Percentiles rank a stretch among this genome's conserved stretches.
phyloP scores from a whole-genome alignment of 2,329 filamentous ascomycete genomes.

The Fusarium succisae region DNA sequence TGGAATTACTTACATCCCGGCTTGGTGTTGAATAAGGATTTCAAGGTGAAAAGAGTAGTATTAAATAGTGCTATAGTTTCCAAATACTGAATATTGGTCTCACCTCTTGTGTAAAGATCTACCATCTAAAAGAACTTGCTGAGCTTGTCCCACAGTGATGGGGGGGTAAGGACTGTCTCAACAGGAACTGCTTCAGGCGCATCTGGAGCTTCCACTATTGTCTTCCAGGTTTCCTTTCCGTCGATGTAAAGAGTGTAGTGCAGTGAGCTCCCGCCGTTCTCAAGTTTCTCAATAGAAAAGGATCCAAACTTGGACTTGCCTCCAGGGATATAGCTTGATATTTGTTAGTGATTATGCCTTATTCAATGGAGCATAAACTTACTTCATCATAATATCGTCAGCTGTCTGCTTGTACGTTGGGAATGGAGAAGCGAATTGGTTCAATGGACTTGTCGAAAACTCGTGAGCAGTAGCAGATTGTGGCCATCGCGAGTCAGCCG shows the following conservation, averaged over 20 bases:
- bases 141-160: conserved; percentile 59
- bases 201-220: conserved; percentile 58
- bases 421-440: conserved; percentile 91
- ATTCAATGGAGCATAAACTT: conserved; percentile 50
- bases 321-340: conserved; percentile 74
- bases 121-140: conserved; percentile 26
- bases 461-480: conserved; percentile 78
- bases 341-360: background rate
- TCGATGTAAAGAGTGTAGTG: conserved; percentile 86
- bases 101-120: background rate
- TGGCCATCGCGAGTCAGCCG: conserved; percentile 68
- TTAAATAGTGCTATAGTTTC: conserved; percentile 4
- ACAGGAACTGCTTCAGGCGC: conserved; percentile 37
- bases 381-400: conserved; percentile 84
- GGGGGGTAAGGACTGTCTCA: conserved; percentile 35
- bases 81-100: background rate
- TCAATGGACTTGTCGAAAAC: conserved; percentile 90
- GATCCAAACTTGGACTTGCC: conserved; percentile 89
- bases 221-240: conserved; percentile 81
- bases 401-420: conserved; percentile 85
- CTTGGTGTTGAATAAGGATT: background rate
- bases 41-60: background rate
- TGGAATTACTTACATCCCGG: background rate
- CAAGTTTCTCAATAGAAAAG: conserved; percentile 74
- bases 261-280: conserved; percentile 70